These are phyloP conservation scores for Tuber magnatum DNA, from an alignment of 495 filamentous ascomycete genomes.

Conservation along the genomic window DNA sequence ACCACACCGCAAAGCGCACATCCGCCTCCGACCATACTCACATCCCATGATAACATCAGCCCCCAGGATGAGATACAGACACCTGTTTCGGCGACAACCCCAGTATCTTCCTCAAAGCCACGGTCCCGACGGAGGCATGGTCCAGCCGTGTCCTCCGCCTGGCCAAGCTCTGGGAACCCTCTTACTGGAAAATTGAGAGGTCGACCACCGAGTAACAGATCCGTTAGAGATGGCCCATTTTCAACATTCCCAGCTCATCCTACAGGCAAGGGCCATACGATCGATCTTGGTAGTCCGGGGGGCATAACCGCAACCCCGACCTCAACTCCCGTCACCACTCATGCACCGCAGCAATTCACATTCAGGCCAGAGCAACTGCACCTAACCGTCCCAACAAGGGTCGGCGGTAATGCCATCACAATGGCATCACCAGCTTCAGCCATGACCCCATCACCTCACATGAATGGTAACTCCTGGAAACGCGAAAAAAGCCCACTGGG, in stretches of 20 bases:
- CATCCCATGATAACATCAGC: conserved; percentile 25
- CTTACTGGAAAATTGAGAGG: conserved; percentile 71
- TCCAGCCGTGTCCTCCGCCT: conserved; percentile 89
- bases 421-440: conserved; percentile 36
- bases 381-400: conserved; percentile 32
- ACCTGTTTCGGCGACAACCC: conserved; percentile 28
- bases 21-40: conserved; percentile 29
- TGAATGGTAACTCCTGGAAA: conserved; percentile 34
- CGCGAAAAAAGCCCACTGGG: conserved; percentile 30
- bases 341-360: conserved; percentile 35
- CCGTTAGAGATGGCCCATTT: conserved; percentile 68
- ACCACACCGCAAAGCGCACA: conserved; percentile 36
- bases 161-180: conserved; percentile 63
- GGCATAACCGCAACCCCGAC: conserved; percentile 34
- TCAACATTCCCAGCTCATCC: conserved; percentile 78
- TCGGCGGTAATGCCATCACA: conserved; percentile 19
- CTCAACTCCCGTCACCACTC: conserved; percentile 32
- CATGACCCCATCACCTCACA: conserved; percentile 27
- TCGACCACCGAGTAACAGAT: conserved; percentile 73
- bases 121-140: conserved; percentile 70
- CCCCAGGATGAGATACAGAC: conserved; percentile 35
- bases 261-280: conserved; percentile 38
- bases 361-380: conserved; percentile 35
- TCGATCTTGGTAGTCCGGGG: conserved; percentile 29
- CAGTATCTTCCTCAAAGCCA: conserved; percentile 38